Base-by-base conservation (phyloP, 768 basidiomycete genomes). In the Pholiota conissans region DNA sequence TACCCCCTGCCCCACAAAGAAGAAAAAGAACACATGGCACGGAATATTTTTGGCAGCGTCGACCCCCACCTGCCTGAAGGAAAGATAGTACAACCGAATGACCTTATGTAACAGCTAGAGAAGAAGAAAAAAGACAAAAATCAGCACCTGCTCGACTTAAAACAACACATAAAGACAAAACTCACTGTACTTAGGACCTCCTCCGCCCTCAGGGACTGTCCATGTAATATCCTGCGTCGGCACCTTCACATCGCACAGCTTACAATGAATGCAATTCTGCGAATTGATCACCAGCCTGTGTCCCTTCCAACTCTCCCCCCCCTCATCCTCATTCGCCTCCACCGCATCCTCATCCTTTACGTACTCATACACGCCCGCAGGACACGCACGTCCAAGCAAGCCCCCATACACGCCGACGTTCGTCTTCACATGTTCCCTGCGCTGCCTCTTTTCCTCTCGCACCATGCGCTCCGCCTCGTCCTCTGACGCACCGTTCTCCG, bases 291-390 rank as follows among this genome's bases (percentile, higher is more conserved):
- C 90, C 52, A 99, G 77, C 74, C 90, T 91, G 72, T 90, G 92
- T 6, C 94, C 93, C 24, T 79, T 79, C 80, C 88, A 93, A 0
- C 84, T 86, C 47, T 83, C 84, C 22, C 71, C 65, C 11, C 16
- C 37, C 4, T 5, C 16, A 39, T 4, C 37, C 9, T 39, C 16
- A 4, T 7, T 16, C 32, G 6, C 14, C 49, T 7, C 14, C 34
- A 63, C 70, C 32, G 34, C 66, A 53, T 63, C 63, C 48, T 71
- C 72, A 5, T 61, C 61, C n/a, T 89, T 87, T 2, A 95, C 88
- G 67, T 99, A 99, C 74, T 99, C 96, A 70, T 99, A 99, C 37
- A 98, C 96, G 3, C 86, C 92, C 0, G 97, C 96, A 1, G 96
- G 96, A 71, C 96, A 99, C 3, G 89, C 95, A 4, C 85, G 80